Evolutionary conservation across 345 rosid species (phyloP).

Genomic region (Alliaria petiolata): DNA sequence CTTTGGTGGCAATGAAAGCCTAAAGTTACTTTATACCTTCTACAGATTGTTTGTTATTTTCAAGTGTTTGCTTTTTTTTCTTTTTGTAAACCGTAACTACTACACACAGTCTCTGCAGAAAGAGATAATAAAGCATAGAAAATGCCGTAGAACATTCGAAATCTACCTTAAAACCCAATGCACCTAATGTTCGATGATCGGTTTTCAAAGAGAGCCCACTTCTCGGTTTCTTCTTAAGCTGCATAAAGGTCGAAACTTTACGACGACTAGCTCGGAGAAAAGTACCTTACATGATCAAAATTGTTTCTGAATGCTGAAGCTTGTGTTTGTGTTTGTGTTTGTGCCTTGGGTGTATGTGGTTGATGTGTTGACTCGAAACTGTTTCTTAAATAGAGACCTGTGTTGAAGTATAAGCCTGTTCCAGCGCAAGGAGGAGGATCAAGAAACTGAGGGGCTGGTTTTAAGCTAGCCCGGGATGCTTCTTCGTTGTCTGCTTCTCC

Average conservation of each 20-base stretch:
- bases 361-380: constrained; percentile 11
- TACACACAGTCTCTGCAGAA: constrained; percentile 30
- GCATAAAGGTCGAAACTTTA: constrained; percentile 12
- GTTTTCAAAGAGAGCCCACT: constrained; percentile 8
- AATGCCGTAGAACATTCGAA: background rate
- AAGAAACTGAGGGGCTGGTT: constrained; percentile 34
- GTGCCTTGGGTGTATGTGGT: constrained; percentile 11
- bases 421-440: constrained; percentile 23
- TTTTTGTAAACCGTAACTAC: constrained; percentile 27
- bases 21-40: constrained; percentile 17
- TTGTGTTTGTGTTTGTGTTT: background rate
- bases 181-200: constrained; percentile 10
- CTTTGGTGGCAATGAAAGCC: constrained; percentile 16
- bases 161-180: constrained; percentile 8
- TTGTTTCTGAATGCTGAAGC: constrained; percentile 25
- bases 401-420: constrained; percentile 23
- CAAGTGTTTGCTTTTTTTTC: constrained; percentile 14
- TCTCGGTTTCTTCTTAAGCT: constrained; percentile 15
- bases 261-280: constrained; percentile 26
- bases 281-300: constrained; percentile 34
- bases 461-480: constrained; percentile 32
- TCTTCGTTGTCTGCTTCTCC: constrained; percentile 44
- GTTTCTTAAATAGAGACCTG: constrained; percentile 25
- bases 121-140: constrained; percentile 16
- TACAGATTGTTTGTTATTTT: constrained; percentile 20